Evolutionary conservation across 2,329 filamentous ascomycete genomes (phyloP), one percentile per base, ranked within the genome.

Genomic region (Colletotrichum destructivum): DNA sequence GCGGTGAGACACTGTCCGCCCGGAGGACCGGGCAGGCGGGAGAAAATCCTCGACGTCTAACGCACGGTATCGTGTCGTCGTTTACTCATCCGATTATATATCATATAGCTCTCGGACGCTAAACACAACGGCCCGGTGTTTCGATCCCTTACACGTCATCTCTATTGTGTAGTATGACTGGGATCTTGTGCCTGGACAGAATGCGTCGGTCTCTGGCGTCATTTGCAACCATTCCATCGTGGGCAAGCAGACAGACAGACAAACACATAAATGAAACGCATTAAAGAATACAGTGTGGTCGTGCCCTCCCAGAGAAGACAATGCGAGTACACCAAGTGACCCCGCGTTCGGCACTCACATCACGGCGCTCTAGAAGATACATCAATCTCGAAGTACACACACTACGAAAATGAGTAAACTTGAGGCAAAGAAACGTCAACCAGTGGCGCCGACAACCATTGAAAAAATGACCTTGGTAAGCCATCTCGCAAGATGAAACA

Each of bases 1-100:
- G 35, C 18, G 57, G 47, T 44, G 23, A 62, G 60, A 52, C 60
- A 15, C 15, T 8, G n/a, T 51, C 35, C 60, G 46, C 9, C 60
- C n/a, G 55, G 38, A 21, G 60, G 60, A 21, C 35, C 21, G 21
- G n/a, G 46, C 46, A 18, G 47, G 5, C 60, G 18, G 18, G 26
- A 23, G 18, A 11, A 13, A 21, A 18, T 2, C 11, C 16, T 38
- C 26, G 59, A 51, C 59, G n/a, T 38, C n/a, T 1, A 15, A 9
- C 3, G 11, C 13, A 23, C 26, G 18, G 18, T 5, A 15, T 57
- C 40, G 7, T 5, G 7, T 15, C 21, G 3, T 23, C 31, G 42
- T 51, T n/a, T 21, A 13, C 21, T 21, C 47, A 13, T 11, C 7
- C 15, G 1, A n/a, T 18, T 1, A 11, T 4, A 18, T 11, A 1